Conservation (phyloP, 73 alveolate genomes). For the Paramecium sexaurelia region DNA sequence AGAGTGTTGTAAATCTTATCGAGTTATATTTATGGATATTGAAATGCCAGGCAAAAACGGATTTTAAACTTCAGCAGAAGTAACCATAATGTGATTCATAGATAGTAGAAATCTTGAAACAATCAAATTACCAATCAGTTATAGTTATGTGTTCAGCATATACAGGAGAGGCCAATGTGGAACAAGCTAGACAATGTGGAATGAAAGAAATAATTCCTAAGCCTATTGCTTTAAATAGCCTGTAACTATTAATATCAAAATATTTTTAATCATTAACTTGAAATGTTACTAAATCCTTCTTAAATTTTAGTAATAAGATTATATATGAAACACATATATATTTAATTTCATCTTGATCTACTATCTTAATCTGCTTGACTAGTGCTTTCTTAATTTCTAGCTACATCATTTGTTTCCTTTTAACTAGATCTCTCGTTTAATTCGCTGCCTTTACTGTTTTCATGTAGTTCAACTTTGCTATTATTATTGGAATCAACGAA, state of each 20-base stretch:
- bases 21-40: not conserved
- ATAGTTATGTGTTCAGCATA: not conserved
- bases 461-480: not conserved
- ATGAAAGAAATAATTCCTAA: not conserved
- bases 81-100: not conserved
- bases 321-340: not conserved
- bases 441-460: not conserved
- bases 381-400: not conserved
- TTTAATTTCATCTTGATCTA: not conserved
- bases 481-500: not conserved
- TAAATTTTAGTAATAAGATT: not conserved
- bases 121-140: not conserved
- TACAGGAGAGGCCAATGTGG: not conserved
- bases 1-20: not conserved
- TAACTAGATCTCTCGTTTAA: not conserved
- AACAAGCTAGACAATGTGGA: not conserved
- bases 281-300: not conserved
- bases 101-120: too few relatives aligned
- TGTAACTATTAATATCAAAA: not conserved
- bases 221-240: not conserved
- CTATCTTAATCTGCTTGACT: not conserved
- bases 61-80: not conserved
- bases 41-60: slow-evolving; percentile 20
- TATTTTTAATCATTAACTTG: not conserved
- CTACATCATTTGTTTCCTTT: not conserved